These are phyloP conservation scores for Mycogone perniciosa DNA, from an alignment of 2,329 filamentous ascomycete species.

Conservation along the genomic window DNA sequence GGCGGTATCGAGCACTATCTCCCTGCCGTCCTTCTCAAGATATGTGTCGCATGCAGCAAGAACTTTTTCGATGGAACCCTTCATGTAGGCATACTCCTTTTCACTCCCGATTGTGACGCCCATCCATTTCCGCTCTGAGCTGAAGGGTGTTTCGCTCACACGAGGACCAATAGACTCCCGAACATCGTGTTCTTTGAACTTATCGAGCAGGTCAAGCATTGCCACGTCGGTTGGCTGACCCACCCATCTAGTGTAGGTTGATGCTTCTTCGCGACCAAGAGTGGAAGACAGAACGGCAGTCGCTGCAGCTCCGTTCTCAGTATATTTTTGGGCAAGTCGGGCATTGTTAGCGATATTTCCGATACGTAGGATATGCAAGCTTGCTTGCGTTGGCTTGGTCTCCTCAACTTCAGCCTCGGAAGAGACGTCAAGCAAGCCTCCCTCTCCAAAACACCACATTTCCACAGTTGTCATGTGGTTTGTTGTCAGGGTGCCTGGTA, in stretches of 20 bases:
- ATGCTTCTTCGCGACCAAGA: conserved; percentile 52
- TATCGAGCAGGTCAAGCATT: conserved; percentile 88
- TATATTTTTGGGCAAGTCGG: conserved; percentile 65
- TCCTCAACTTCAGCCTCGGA: conserved; percentile 50
- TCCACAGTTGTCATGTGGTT: conserved; percentile 98
- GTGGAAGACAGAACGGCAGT: conserved; percentile 78
- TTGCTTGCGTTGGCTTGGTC: conserved; percentile 61
- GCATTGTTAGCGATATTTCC: conserved; percentile 97
- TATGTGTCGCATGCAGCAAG: conserved; percentile 86
- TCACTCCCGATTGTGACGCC: conserved; percentile 76
- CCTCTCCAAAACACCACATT: conserved; percentile 85
- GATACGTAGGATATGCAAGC: conserved; percentile 75
- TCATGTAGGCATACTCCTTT: conserved; percentile 85
- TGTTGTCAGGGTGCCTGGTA: conserved; percentile 75
- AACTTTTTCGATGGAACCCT: conserved; percentile 85
- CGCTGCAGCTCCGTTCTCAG: conserved; percentile 64
- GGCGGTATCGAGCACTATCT: conserved; percentile 74
- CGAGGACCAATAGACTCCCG: conserved; percentile 79
- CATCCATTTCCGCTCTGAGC: conserved; percentile 99
- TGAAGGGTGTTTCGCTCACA: conserved; percentile 84
- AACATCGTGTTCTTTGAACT: conserved; percentile 85
- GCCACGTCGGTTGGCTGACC: conserved; percentile 96
- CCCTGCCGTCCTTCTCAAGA: conserved; percentile 75
- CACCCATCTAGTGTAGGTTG: conserved; percentile 79
- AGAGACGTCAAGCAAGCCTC: conserved; percentile 45